phyloP scores from a whole-genome alignment of 2,329 filamentous ascomycete species.

The Albophoma yamanashiensis region DNA sequence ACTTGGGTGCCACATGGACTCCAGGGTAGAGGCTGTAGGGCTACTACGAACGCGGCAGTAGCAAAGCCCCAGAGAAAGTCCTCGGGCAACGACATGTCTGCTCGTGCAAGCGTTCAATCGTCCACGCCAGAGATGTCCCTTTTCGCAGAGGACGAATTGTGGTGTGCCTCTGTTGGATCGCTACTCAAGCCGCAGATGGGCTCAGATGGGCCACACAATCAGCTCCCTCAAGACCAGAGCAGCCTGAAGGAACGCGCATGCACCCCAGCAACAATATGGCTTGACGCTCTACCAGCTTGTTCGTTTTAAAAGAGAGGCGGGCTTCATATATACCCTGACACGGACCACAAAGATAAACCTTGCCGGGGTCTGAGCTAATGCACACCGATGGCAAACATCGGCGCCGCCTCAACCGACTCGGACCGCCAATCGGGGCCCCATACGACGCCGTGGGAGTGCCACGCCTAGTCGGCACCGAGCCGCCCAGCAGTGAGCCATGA shows the following conservation, averaged over 20 bases:
- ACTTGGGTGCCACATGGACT: background rate
- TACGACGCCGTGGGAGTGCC: background rate
- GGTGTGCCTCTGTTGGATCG: background rate
- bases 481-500: background rate
- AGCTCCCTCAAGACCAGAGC: background rate
- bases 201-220: background rate
- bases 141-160: background rate
- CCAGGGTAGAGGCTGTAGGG: background rate
- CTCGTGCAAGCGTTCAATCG: background rate
- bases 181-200: background rate
- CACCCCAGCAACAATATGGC: background rate
- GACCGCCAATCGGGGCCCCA: background rate
- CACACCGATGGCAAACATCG: background rate
- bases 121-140: background rate
- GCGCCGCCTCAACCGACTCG: background rate
- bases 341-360: background rate
- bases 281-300: background rate
- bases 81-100: conserved; percentile 47
- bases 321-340: background rate
- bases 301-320: background rate
- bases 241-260: background rate
- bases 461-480: background rate
- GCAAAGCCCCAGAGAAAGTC: conserved; percentile 76
- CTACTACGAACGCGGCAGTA: conserved; percentile 42
- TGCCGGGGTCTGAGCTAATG: background rate